Percentiles rank a stretch among this genome's conserved stretches.
Conservation (phyloP, 1,284 basidiomycete species). For the Malassezia cuniculi region DNA sequence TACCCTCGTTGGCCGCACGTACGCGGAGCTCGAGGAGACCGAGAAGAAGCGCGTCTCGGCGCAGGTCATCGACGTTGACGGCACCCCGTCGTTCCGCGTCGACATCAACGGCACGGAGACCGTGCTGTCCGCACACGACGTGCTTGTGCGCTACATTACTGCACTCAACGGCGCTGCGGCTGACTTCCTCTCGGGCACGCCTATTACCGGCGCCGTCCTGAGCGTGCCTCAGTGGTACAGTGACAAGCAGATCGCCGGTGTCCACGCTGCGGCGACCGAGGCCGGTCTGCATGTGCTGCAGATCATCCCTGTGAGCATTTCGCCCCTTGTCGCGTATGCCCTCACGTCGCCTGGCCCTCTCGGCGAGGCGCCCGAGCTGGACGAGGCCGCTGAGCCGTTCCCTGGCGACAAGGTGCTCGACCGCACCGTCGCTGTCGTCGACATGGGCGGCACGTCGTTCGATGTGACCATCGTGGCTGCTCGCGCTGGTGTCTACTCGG, state of each 20-base stretch:
- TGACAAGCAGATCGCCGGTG: constrained; percentile 57
- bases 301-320: constrained; percentile 67
- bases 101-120: constrained; percentile 60
- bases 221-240: constrained; percentile 67
- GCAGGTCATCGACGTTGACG: constrained; percentile 60
- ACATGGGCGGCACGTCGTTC: constrained; percentile 53
- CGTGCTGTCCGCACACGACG: constrained; percentile 68
- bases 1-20: constrained; percentile 81
- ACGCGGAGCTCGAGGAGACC: constrained; percentile 58
- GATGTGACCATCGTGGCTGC: constrained; percentile 50
- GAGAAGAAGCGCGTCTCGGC: constrained; percentile 65
- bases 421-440: constrained; percentile 52
- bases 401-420: constrained; percentile 48
- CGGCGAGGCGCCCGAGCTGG: constrained; percentile 34
- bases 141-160: constrained; percentile 69
- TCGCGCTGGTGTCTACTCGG: constrained; percentile 51
- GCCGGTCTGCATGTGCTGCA: constrained; percentile 64
- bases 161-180: constrained; percentile 75
- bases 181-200: constrained; percentile 73
- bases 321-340: constrained; percentile 54
- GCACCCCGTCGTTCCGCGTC: constrained; percentile 55
- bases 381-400: constrained; percentile 45
- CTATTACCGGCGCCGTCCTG: constrained; percentile 69
- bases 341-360: constrained; percentile 49
- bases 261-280: constrained; percentile 61